phyloP scores from a whole-genome alignment of 805 yeast species.

The Hermanozyma aechmeae region DNA sequence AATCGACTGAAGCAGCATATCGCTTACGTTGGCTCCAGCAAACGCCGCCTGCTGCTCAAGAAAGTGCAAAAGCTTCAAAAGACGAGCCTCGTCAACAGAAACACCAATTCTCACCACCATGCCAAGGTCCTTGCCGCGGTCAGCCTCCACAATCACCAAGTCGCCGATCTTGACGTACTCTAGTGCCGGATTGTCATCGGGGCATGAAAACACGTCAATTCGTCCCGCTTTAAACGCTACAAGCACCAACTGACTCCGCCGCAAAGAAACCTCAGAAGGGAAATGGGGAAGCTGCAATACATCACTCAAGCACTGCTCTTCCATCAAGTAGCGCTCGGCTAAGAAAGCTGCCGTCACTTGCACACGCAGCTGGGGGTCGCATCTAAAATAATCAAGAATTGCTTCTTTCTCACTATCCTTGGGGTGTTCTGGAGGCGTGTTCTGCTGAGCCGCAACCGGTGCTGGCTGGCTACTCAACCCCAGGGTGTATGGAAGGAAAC shows the following conservation, averaged over 20 bases:
- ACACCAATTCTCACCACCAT: slow-evolving; percentile 50
- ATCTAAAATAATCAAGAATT: slow-evolving; percentile 29
- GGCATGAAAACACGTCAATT: slow-evolving; percentile 64
- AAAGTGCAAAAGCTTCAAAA: slow-evolving; percentile 55
- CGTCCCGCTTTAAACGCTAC: slow-evolving; percentile 77
- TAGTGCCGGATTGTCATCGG: slow-evolving; percentile 18
- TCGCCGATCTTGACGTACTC: slow-evolving; percentile 43
- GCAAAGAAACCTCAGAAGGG: slow-evolving; percentile 19
- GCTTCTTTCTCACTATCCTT: no score
- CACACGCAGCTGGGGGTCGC: slow-evolving; percentile 30
- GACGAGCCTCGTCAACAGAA: slow-evolving; percentile 56
- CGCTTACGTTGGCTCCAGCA: slow-evolving; percentile 17
- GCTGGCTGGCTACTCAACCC: no score
- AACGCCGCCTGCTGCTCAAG: slow-evolving; percentile 66
- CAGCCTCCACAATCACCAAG: slow-evolving; percentile 77
- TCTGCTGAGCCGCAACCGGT: no score
- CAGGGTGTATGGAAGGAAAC: no score
- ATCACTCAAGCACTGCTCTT: slow-evolving; percentile 19
- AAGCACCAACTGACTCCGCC: slow-evolving; percentile 7
- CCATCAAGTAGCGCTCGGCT: slow-evolving; percentile 19
- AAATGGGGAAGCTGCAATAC: slow-evolving; percentile 20
- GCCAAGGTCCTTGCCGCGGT: slow-evolving; percentile 73
- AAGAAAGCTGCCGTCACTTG: slow-evolving; percentile 22
- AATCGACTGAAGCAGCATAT: slow-evolving; percentile 16
- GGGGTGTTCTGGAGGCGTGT: no score